phyloP scores from a whole-genome alignment of 345 rosid species.

The Eucalyptus polybractea region DNA sequence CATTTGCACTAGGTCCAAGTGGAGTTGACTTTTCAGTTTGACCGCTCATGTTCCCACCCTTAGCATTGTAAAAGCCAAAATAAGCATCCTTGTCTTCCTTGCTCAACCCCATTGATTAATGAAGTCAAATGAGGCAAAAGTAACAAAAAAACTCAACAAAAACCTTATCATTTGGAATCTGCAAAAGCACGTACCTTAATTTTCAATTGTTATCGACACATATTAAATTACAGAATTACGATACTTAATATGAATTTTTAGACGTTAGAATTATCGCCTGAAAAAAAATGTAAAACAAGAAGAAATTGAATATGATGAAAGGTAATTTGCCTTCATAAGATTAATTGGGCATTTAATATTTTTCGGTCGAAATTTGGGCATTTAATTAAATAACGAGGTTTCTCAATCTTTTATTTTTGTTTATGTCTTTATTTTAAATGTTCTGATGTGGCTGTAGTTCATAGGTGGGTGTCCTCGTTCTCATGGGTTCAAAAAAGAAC shows the following conservation, averaged over 20 bases:
- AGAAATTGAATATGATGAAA: not conserved
- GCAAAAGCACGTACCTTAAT: not conserved
- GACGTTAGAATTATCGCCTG: fast-evolving
- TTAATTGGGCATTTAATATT: not conserved
- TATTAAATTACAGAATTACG: not conserved
- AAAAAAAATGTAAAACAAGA: fast-evolving
- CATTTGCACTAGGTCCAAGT: not conserved
- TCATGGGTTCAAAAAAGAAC: not conserved
- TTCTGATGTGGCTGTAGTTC: not conserved
- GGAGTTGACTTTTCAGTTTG: not conserved
- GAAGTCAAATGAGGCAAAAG: not conserved
- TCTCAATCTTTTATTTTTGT: not conserved
- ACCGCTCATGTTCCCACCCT: not conserved
- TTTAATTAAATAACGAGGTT: not conserved
- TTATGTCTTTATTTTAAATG: not conserved
- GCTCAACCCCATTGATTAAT: not conserved
- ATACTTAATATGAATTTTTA: not conserved
- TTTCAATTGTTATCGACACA: too few relatives aligned
- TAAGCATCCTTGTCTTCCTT: not conserved
- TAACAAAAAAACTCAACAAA: not conserved
- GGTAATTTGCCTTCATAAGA: not conserved
- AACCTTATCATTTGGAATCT: not conserved
- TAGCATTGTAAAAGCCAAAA: not conserved
- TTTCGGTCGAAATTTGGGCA: not conserved
- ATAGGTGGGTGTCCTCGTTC: not conserved